Evolutionary conservation across 2,329 filamentous ascomycete genomes (phyloP).

Genomic region (Monosporascus sp.): DNA sequence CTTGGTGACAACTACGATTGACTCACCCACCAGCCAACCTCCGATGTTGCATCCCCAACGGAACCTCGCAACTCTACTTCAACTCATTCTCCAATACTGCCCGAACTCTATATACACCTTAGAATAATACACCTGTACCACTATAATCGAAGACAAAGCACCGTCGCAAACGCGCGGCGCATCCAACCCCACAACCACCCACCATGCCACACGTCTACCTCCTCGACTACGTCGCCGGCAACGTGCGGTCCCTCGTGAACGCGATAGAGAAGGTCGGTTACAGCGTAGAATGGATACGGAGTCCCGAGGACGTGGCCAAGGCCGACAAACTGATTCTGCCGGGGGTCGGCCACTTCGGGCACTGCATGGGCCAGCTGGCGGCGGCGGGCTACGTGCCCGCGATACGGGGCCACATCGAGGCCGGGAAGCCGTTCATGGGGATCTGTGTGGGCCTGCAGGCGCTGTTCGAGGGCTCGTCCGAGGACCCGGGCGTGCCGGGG

Average conservation of each 20-base stretch:
- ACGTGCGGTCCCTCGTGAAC: conserved; percentile 92
- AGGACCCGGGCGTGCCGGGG: conserved; percentile 67
- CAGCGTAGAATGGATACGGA: conserved; percentile 84
- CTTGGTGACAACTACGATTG: conserved; percentile 6
- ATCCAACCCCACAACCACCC: conserved; percentile 7
- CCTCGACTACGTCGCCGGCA: conserved; percentile 88
- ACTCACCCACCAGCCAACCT: conserved; percentile 19
- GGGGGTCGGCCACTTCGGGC: conserved; percentile 95
- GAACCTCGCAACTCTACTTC: not conserved
- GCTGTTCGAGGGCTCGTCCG: conserved; percentile 79
- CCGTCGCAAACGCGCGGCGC: not conserved
- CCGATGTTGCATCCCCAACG: not conserved
- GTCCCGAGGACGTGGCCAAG: conserved; percentile 75
- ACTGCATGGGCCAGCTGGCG: conserved; percentile 82
- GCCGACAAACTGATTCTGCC: conserved; percentile 95
- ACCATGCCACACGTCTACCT: conserved; percentile 74
- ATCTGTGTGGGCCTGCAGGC: conserved; percentile 95
- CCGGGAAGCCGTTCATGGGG: conserved; percentile 96
- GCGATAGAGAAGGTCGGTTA: conserved; percentile 96
- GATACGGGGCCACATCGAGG: conserved; percentile 74
- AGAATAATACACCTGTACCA: not conserved
- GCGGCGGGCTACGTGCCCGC: conserved; percentile 79
- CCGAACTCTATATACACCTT: no score
- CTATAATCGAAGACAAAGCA: not conserved
- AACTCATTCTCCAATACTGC: not conserved